Base-by-base conservation (phyloP, 495 filamentous ascomycete genomes). In the Baudoinia panamericana region DNA sequence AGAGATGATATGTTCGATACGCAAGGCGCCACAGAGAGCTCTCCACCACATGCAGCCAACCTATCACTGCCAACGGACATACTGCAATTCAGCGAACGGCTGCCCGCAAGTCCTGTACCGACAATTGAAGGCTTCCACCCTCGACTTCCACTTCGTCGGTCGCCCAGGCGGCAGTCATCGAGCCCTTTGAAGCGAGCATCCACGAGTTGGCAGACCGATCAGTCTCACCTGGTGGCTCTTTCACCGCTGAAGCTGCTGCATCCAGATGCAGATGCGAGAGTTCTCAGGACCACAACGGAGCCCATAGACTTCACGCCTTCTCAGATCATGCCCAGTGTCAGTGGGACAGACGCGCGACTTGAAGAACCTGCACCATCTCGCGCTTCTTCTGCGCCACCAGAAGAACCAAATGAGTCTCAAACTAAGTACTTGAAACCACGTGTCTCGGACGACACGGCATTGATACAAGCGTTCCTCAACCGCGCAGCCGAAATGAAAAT, bases 401-500 rank as follows among this genome's bases (percentile, higher is more conserved):
- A 41, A 32, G 43, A 51, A 36, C 48, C 42, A 9, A 16, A 38
- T 4, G 27, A 29, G 26, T 23, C 32, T 16, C 26, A 40, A 17
- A 33, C 18, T 16, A 42, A 25, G 45, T 43, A 22, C 33, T 43
- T 20, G 25, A 37, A 32, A 45, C 52, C 27, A 38, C 54, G 15
- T 17, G 43, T 33, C 39, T 63, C 36, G 63, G 70, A 74, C 36
- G 73, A 78, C 57, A 71, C 72, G 2, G 71, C 60, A 33, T 48
- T 78, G 16, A 63, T 80, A 18, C 74, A 72, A 46, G 68, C 71
- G 35, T 80, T 78, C 50, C 58, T 80, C 22, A 71, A 64, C 39
- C 71, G 68, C 31, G 73, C 73, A 12, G 69, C 70, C 40, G 69
- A 72, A 8, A 77, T 66, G 49, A 74, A 73, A 22, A 43, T 25